Evolutionary conservation across 2,329 filamentous ascomycete species (phyloP).

Genomic region (Aureobasidium sp.): DNA sequence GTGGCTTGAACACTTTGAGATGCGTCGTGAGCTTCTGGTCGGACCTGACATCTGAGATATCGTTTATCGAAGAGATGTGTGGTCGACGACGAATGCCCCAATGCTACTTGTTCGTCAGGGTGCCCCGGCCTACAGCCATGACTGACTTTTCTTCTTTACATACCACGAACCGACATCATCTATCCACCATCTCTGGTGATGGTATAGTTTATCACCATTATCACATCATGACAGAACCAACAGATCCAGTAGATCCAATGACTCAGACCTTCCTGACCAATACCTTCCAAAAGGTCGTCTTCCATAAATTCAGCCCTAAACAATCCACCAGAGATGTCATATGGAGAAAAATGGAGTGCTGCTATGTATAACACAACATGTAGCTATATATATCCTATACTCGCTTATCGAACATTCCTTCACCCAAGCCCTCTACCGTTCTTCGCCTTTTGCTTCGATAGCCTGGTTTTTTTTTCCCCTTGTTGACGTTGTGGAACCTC

Average conservation of each 20-base stretch:
- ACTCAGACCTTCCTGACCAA: background rate
- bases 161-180: background rate
- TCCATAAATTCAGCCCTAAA: background rate
- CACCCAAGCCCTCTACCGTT: background rate
- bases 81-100: background rate
- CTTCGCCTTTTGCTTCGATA: background rate
- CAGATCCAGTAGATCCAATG: background rate
- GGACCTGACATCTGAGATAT: too few species aligned
- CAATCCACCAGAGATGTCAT: too few species aligned
- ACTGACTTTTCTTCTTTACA: background rate
- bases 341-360: background rate
- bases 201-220: background rate
- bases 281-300: background rate
- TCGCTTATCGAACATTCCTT: background rate
- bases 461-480: background rate
- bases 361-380: background rate
- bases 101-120: background rate
- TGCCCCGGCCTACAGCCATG: background rate
- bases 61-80: too few species aligned
- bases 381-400: background rate
- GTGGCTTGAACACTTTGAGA: too few species aligned
- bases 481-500: background rate
- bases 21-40: too few species aligned
- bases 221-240: background rate
- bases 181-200: background rate